These are phyloP conservation scores for Yarrowia deformans DNA, from an alignment of 805 yeast species.

Conservation along the genomic window DNA sequence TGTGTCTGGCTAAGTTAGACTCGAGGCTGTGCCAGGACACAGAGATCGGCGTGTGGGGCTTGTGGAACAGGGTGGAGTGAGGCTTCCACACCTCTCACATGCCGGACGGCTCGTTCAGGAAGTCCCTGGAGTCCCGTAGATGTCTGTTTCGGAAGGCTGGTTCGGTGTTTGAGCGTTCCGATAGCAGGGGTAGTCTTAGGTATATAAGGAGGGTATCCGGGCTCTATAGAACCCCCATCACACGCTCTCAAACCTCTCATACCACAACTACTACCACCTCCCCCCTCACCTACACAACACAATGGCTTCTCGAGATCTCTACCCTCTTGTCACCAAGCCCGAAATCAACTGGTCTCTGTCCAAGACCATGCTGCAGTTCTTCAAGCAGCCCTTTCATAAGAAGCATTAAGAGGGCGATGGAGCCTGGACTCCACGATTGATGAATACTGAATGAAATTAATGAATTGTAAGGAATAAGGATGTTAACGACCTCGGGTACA, in stretches of 20 bases:
- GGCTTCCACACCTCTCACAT: background rate
- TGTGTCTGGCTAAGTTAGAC: conserved; percentile 6
- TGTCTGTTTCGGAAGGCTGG: background rate
- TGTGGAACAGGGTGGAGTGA: background rate
- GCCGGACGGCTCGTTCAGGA: background rate
- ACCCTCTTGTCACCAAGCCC: conserved; percentile 23
- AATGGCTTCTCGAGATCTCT: conserved; percentile 30
- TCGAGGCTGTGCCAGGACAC: conserved; percentile 13
- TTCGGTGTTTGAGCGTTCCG: conserved; percentile 3
- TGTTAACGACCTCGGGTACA: too few species aligned
- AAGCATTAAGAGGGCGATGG: background rate
- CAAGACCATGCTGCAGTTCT: background rate
- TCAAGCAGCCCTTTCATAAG: conserved; percentile 19
- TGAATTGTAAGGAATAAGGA: background rate
- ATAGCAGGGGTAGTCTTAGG: background rate
- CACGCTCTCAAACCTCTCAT: background rate
- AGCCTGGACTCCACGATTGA: background rate
- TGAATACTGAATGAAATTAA: conserved; percentile 7
- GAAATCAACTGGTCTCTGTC: conserved; percentile 20
- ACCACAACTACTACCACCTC: background rate
- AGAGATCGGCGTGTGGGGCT: conserved; percentile 13
- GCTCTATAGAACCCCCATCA: background rate
- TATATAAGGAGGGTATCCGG: background rate
- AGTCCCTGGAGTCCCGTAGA: background rate
- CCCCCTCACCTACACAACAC: too few species aligned